Percentiles rank a stretch among this genome's conserved stretches.
These are phyloP conservation scores for Ligustrum vulgare DNA, from an alignment of 257 asterid species.

Conservation along the genomic window DNA sequence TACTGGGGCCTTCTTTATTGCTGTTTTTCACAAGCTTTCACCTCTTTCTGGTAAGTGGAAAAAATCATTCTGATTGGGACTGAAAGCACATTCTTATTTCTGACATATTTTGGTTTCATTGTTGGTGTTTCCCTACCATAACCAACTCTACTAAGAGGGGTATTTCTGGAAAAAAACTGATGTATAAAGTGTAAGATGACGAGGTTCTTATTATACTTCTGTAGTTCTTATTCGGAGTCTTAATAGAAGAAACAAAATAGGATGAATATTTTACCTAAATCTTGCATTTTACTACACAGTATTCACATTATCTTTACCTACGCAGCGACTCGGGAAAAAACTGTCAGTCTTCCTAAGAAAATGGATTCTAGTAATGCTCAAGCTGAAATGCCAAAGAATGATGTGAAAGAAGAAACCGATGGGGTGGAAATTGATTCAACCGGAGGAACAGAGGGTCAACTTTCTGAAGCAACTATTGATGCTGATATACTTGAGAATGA, in stretches of 20 bases:
- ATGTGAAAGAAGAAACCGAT: slow-evolving; percentile 43
- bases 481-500: slow-evolving; percentile 34
- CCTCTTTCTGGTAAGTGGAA: slow-evolving; percentile 58
- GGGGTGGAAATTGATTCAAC: slow-evolving; percentile 30
- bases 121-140: background rate
- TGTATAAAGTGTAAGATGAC: background rate
- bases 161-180: background rate
- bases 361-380: slow-evolving; percentile 29
- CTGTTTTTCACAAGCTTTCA: slow-evolving; percentile 74
- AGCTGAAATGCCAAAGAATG: slow-evolving; percentile 36
- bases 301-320: slow-evolving; percentile 20
- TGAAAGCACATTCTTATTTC: background rate
- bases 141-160: background rate
- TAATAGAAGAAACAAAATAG: background rate
- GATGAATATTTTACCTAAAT: slow-evolving; percentile 12
- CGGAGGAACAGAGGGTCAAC: slow-evolving; percentile 30
- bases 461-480: slow-evolving; percentile 44
- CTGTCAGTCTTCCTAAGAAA: slow-evolving; percentile 35
- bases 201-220: background rate
- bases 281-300: slow-evolving; percentile 15
- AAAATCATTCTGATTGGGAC: background rate
- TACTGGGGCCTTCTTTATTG: slow-evolving; percentile 97
- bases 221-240: too few species aligned
- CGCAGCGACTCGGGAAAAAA: slow-evolving; percentile 55
- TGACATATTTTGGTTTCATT: background rate